phyloP scores from a whole-genome alignment of 805 yeast genomes.

The Barnettozyma wickerhamii region DNA sequence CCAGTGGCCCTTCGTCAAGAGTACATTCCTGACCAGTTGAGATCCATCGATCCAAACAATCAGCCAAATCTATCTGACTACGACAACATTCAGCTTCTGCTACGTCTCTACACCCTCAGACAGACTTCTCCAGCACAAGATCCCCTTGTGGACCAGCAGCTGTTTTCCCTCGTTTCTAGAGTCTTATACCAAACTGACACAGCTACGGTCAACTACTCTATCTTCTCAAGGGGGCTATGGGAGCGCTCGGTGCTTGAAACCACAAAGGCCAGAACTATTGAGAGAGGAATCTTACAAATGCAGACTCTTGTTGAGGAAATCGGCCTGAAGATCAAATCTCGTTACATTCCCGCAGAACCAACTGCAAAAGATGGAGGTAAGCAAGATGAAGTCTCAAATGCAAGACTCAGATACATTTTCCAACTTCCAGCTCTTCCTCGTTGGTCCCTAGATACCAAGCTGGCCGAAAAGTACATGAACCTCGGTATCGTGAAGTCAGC shows the following conservation, averaged over 20 bases:
- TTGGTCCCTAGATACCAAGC: conserved; percentile 75
- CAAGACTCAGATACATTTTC: conserved; percentile 67
- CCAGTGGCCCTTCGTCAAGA: conserved; percentile 62
- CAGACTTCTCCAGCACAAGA: conserved; percentile 71
- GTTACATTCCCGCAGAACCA: conserved; percentile 42
- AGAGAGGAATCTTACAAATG: conserved; percentile 91
- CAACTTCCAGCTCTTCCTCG: conserved; percentile 74
- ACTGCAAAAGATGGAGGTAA: conserved; percentile 22
- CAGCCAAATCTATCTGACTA: conserved; percentile 70
- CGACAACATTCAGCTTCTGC: conserved; percentile 70
- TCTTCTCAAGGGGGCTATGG: conserved; percentile 84
- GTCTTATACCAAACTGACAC: conserved; percentile 49
- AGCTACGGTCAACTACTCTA: conserved; percentile 58
- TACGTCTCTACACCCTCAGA: conserved; percentile 58
- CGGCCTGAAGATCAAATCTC: conserved; percentile 59
- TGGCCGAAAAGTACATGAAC: conserved; percentile 85
- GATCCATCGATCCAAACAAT: conserved; percentile 66
- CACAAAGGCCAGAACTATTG: conserved; percentile 76
- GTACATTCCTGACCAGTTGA: conserved; percentile 54
- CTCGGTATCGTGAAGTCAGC: conserved; percentile 86
- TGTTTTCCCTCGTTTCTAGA: conserved; percentile 71
- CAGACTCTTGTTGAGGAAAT: conserved; percentile 87
- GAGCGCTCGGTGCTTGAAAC: conserved; percentile 84
- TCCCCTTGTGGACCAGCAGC: conserved; percentile 73
- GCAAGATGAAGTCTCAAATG: conserved; percentile 26